Conservation (phyloP, 83 land plant species). For the Isoetes engelmannii region DNA sequence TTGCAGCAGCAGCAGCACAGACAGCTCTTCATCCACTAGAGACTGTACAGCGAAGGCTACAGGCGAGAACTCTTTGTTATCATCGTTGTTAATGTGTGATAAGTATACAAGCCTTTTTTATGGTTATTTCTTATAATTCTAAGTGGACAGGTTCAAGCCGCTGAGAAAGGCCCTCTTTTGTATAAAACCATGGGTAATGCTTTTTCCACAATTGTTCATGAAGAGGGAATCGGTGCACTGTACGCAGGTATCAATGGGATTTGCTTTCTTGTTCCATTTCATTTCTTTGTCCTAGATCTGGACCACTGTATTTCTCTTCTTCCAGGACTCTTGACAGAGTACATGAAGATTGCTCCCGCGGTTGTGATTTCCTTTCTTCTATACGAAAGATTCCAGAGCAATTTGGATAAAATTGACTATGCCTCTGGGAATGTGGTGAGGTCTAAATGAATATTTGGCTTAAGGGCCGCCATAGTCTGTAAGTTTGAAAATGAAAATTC, state of each 20-base stretch:
- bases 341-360: conserved; percentile 19
- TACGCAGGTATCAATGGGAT: conserved; percentile 14
- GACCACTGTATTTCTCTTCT: neutral
- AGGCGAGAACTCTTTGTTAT: conserved; percentile 6
- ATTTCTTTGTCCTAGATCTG: neutral
- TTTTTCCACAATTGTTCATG: conserved; percentile 8
- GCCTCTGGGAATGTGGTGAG: no score
- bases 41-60: conserved; percentile 19
- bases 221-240: conserved; percentile 11
- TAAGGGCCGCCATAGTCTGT: no score
- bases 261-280: neutral
- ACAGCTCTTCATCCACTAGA: conserved; percentile 15
- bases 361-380: conserved; percentile 20
- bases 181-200: conserved; percentile 17
- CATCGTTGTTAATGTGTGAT: neutral
- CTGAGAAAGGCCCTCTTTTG: conserved; percentile 1
- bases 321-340: conserved; percentile 16
- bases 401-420: conserved; percentile 1
- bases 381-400: conserved; percentile 14
- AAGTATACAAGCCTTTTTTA: neutral
- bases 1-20: conserved; percentile 20
- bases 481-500: no score
- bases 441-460: no score
- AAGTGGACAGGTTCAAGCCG: conserved; percentile 13
- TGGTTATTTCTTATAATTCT: neutral